phyloP scores from a whole-genome alignment of 2,329 filamentous ascomycete species.

The Trichocomaceae sp. region DNA sequence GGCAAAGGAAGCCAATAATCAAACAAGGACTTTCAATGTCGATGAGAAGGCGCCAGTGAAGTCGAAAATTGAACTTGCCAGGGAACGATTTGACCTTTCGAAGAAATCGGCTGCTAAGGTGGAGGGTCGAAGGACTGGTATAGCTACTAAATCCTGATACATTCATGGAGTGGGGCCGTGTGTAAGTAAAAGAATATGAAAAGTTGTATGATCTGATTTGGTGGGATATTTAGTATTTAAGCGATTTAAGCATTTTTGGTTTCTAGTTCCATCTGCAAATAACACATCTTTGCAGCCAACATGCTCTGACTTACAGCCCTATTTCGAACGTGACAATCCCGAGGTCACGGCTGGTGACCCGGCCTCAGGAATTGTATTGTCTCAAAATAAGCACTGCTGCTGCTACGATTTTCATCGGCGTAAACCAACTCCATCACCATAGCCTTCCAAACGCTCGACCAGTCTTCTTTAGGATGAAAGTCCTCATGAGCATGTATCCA shows the following conservation, averaged over 20 bases:
- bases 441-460: not conserved
- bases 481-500: not conserved
- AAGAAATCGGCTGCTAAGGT: constrained; percentile 10
- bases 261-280: too few species aligned
- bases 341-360: too few species aligned
- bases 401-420: not conserved
- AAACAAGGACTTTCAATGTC: not conserved
- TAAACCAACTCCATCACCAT: not conserved
- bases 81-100: constrained; percentile 48
- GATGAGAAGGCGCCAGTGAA: constrained; percentile 33
- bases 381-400: not conserved
- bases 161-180: not conserved
- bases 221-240: too few species aligned
- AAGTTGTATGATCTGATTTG: too few species aligned
- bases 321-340: too few species aligned
- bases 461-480: not conserved
- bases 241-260: too few species aligned
- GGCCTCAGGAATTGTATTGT: not conserved
- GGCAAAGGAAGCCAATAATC: constrained; percentile 37
- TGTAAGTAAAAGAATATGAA: not conserved
- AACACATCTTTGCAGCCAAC: too few species aligned
- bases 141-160: constrained; percentile 5
- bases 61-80: constrained; percentile 51
- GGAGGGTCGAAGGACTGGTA: too few species aligned
- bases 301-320: too few species aligned